Base-by-base conservation (phyloP, 2,329 filamentous ascomycete genomes). In the Tolypocladium guangdongense region DNA sequence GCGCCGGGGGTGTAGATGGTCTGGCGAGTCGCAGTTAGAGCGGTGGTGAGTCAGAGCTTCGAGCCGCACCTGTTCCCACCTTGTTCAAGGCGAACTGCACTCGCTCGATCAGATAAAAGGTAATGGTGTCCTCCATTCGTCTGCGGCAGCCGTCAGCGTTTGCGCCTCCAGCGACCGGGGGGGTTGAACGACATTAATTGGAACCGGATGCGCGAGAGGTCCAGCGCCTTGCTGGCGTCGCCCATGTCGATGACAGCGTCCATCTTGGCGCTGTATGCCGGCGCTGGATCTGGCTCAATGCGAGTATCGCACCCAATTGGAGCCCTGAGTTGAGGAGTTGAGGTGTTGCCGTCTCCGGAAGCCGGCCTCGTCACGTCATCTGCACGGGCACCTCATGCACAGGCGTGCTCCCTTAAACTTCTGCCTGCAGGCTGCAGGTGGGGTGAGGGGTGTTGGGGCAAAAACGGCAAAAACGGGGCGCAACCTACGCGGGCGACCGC, bases 101-200 rank as follows among this genome's bases (percentile, higher is more conserved):
- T 41, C 93, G 86, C 74, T 99, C 93, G 65, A 97, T 97, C 39
- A 99, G 78, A 71, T 96, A 88, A 72, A 95, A 96, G 60, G 89
- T 95, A 66, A 99, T 97, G 57, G 92, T 97, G 67, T 99, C 93
- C 74, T 99, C 93, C 20, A 97, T 80, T 22, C 93, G 93, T 65
- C 93, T 99, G 64, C 43, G 24, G 5, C 37, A 37, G 37, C 32
- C 20, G 45, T 53, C 30, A 49, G 51, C 37, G 22, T 22, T n/a
- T 18, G 18, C 20, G 14, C 43, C 36, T 41, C 43, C 18, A 51
- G 63, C 33, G 33, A 11, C 43, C 49, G 16, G 46, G 38, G n/a
- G 14, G 33, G 22, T 24, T 32, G 46, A 59, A 82, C 71, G 72
- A 95, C 91, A 96, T 95, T 57, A 96, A 75, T 71, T 96, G 90